A percentile compares a stretch with the other conserved stretches of the same genome.
These are phyloP conservation scores for Paulownia fortunei DNA, from an alignment of 257 asterid genomes.

Conservation along the genomic window DNA sequence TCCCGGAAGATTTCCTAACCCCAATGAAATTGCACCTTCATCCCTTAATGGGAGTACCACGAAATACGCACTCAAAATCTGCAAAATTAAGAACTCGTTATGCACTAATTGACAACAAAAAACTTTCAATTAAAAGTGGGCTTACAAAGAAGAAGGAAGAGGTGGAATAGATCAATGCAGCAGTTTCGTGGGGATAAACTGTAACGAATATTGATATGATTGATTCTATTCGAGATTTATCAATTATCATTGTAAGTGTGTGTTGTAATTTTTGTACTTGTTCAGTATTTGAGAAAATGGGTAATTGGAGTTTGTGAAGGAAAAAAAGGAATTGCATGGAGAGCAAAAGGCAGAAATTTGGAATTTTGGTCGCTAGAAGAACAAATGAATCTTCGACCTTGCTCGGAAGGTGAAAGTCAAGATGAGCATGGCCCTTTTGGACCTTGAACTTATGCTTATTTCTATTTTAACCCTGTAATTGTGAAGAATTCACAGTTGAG, in stretches of 20 bases:
- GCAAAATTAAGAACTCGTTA: constrained; percentile 32
- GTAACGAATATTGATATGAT: constrained; percentile 74
- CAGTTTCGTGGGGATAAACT: constrained; percentile 79
- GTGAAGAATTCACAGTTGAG: neutral
- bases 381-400: constrained; percentile 5
- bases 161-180: constrained; percentile 75
- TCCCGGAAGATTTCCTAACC: constrained; percentile 78
- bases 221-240: constrained; percentile 69
- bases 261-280: neutral
- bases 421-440: constrained; percentile 18
- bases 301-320: constrained; percentile 1
- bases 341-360: neutral
- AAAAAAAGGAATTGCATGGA: constrained; percentile 27
- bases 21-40: constrained; percentile 98
- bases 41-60: constrained; percentile 97
- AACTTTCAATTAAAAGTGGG: neutral
- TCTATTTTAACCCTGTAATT: constrained; percentile 2
- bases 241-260: constrained; percentile 45
- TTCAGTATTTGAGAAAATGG: neutral
- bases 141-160: constrained; percentile 87
- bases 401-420: constrained; percentile 9
- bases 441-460: constrained; percentile 17
- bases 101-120: neutral
- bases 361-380: neutral
- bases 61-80: constrained; percentile 95